Conservation (phyloP, 352 stramenopile species). For the Globisporangium parvum region DNA sequence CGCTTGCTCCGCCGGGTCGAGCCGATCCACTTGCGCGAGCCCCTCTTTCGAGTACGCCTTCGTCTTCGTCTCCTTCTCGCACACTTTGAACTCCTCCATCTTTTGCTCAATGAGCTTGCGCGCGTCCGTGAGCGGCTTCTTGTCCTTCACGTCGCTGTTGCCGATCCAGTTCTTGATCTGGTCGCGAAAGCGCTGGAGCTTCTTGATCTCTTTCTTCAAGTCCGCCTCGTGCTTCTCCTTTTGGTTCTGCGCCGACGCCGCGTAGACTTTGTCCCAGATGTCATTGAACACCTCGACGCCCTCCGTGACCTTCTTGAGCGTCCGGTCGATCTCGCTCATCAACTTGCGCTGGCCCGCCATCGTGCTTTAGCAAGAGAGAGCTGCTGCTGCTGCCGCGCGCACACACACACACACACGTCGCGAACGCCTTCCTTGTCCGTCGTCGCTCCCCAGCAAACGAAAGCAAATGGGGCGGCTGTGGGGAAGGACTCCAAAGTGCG, state of each 20-base stretch:
- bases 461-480: background rate
- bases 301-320: conserved; percentile 99
- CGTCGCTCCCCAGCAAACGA: background rate
- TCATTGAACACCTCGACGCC: conserved; percentile 98
- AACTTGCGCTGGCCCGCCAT: conserved; percentile 86
- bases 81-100: conserved; percentile 99
- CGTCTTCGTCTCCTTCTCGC: conserved; percentile 99
- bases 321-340: conserved; percentile 96
- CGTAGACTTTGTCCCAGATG: conserved; percentile 99
- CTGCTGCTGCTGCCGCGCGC: conserved; percentile 5
- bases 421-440: too few relatives aligned
- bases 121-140: conserved; percentile 82
- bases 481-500: too few relatives aligned
- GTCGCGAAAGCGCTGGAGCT: conserved; percentile 97
- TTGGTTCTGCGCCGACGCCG: conserved; percentile 94
- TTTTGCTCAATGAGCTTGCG: conserved; percentile 96
- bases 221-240: conserved; percentile 99
- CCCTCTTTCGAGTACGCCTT: conserved; percentile 99
- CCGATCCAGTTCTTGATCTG: conserved; percentile 99
- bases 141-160: conserved; percentile 98
- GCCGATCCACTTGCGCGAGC: conserved; percentile 89
- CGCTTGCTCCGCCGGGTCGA: conserved; percentile 87
- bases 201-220: conserved; percentile 99
- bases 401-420: conserved; percentile 1
- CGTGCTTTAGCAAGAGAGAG: background rate